A percentile compares a stretch with the other conserved stretches of the same genome.
phyloP scores from a whole-genome alignment of 2,329 filamentous ascomycete genomes.

The Niveomyces coronatus region DNA sequence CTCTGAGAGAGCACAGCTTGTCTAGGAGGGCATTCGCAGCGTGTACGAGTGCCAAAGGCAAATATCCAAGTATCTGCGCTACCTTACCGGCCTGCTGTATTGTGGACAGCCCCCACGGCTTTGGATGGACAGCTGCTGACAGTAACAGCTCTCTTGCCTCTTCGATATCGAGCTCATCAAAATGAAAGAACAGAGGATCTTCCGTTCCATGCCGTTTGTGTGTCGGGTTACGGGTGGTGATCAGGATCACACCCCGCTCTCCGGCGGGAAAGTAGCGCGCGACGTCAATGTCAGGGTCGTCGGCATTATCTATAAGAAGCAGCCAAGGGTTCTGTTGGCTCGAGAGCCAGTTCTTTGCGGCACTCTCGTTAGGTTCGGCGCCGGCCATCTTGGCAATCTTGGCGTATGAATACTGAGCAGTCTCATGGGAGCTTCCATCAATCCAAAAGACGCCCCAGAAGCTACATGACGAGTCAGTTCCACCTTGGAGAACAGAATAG shows the following conservation, averaged over 20 bases:
- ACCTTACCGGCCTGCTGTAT: slow-evolving; percentile 3
- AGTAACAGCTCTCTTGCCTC: slow-evolving; percentile 9
- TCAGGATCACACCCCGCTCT: slow-evolving; percentile 8
- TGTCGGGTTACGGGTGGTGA: slow-evolving; percentile 9
- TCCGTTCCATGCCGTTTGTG: slow-evolving; percentile 6
- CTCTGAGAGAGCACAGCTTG: slow-evolving; percentile 6
- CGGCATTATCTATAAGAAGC: slow-evolving; percentile 10
- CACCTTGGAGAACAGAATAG: no score
- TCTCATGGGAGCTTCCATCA: slow-evolving; percentile 6
- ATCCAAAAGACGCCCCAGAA: slow-evolving; percentile 10
- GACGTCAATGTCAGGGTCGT: slow-evolving; percentile 3
- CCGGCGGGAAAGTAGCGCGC: slow-evolving; percentile 7
- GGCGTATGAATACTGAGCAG: not conserved
- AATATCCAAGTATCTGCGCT: slow-evolving; percentile 5
- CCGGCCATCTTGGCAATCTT: slow-evolving; percentile 6
- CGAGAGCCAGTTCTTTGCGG: slow-evolving; percentile 7
- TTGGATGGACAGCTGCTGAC: slow-evolving; percentile 3
- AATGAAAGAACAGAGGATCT: slow-evolving; percentile 4
- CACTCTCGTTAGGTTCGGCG: slow-evolving; percentile 3
- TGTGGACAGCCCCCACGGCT: slow-evolving; percentile 5
- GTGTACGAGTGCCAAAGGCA: slow-evolving; percentile 11
- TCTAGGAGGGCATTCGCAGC: slow-evolving; percentile 10
- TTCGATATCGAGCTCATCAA: slow-evolving; percentile 3
- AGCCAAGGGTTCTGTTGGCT: slow-evolving; percentile 3
- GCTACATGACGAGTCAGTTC: not conserved